phyloP scores from a whole-genome alignment of 768 basidiomycete genomes.

The Strobilomyces dryophilus region DNA sequence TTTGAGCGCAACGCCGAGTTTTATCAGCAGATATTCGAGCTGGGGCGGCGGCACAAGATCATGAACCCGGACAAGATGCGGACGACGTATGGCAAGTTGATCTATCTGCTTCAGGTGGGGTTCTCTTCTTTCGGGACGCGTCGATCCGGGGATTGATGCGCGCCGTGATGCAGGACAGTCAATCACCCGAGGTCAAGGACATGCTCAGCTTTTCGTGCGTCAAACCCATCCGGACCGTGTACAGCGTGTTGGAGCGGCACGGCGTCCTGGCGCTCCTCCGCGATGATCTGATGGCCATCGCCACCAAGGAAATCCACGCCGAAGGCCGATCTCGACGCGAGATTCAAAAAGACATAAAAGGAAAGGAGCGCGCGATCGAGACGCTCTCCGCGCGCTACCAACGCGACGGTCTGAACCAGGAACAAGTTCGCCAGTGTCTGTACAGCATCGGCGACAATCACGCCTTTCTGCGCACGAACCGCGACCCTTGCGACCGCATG shows the following conservation, averaged over 20 bases:
- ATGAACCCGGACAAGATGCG: constrained; percentile 94
- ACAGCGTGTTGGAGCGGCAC: constrained; percentile 59
- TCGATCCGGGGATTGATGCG: neutral
- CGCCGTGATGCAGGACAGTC: constrained; percentile 61
- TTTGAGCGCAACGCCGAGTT: constrained; percentile 78
- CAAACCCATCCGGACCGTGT: constrained; percentile 71
- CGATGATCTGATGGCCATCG: constrained; percentile 69
- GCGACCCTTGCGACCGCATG: constrained; percentile 86
- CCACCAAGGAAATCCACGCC: constrained; percentile 79
- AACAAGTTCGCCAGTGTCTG: constrained; percentile 69
- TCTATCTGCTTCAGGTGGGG: constrained; percentile 75
- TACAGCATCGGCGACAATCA: constrained; percentile 91
- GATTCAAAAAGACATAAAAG: constrained; percentile 80
- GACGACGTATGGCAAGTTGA: constrained; percentile 81
- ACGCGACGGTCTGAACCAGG: constrained; percentile 54
- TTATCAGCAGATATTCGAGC: constrained; percentile 76
- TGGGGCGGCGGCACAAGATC: constrained; percentile 82
- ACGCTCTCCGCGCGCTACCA: constrained; percentile 61
- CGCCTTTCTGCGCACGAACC: constrained; percentile 80
- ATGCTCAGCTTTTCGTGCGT: constrained; percentile 78
- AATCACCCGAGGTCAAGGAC: constrained; percentile 76
- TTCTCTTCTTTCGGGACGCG: neutral
- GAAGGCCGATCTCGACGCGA: constrained; percentile 69
- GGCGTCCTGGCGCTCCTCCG: constrained; percentile 66
- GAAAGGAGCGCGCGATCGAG: constrained; percentile 83